These are phyloP conservation scores for Fusarium azukiicola DNA, from an alignment of 2,329 filamentous ascomycete species.

Conservation along the genomic window DNA sequence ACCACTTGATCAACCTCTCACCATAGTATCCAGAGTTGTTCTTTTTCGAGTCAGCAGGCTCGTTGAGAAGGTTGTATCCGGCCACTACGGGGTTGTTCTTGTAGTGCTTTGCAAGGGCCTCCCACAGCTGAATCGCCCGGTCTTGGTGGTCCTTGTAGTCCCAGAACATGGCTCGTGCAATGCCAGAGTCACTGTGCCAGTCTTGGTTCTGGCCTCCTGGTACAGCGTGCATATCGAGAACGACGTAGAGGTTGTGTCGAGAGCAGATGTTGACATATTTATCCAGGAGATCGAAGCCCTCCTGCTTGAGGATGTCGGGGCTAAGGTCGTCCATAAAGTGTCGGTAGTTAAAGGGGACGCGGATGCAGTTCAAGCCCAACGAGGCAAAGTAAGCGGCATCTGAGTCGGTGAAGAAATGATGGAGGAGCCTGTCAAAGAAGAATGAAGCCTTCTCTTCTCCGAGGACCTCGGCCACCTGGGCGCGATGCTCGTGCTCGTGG, in stretches of 20 bases:
- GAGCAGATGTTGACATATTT: slow-evolving; percentile 69
- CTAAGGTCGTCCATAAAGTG: slow-evolving; percentile 77
- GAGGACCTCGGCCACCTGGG: slow-evolving; percentile 73
- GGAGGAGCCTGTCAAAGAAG: slow-evolving; percentile 78
- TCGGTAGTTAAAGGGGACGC: slow-evolving; percentile 81
- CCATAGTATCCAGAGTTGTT: slow-evolving; percentile 44
- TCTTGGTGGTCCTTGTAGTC: slow-evolving; percentile 71
- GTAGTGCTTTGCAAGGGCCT: slow-evolving; percentile 65
- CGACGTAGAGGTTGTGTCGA: slow-evolving; percentile 66
- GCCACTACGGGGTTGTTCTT: slow-evolving; percentile 65
- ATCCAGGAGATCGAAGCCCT: slow-evolving; percentile 73
- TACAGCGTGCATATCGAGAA: slow-evolving; percentile 68
- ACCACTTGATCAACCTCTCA: slow-evolving; percentile 63
- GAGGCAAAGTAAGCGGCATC: slow-evolving; percentile 79
- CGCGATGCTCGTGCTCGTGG: slow-evolving; percentile 77
- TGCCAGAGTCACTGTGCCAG: slow-evolving; percentile 68
- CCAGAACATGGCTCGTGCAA: slow-evolving; percentile 68
- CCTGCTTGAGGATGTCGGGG: slow-evolving; percentile 68
- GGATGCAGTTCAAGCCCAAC: slow-evolving; percentile 77
- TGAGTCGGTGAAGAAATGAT: slow-evolving; percentile 79
- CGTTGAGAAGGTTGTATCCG: slow-evolving; percentile 64
- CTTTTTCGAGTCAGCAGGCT: slow-evolving; percentile 58
- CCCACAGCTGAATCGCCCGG: slow-evolving; percentile 68
- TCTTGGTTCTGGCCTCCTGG: slow-evolving; percentile 72
- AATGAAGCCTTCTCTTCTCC: slow-evolving; percentile 78